These are phyloP conservation scores for Saccharata proteae DNA, from an alignment of 2,329 filamentous ascomycete genomes.

Conservation along the genomic window DNA sequence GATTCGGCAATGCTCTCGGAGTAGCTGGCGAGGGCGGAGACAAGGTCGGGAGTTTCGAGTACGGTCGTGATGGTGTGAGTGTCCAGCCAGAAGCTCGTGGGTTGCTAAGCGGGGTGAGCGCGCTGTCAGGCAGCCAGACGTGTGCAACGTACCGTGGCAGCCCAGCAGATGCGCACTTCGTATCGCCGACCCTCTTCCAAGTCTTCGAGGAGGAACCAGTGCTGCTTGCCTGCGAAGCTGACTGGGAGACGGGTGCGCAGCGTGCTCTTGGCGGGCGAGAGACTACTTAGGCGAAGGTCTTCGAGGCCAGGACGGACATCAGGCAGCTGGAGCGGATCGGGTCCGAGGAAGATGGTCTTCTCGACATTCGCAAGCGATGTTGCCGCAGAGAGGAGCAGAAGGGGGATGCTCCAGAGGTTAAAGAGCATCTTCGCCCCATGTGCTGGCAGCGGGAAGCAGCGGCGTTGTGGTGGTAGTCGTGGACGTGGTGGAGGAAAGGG, in stretches of 20 bases:
- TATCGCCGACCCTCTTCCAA: slow-evolving; percentile 66
- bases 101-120: slow-evolving; percentile 51
- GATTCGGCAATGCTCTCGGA: slow-evolving; percentile 29
- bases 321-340: slow-evolving; percentile 45
- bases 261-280: slow-evolving; percentile 44
- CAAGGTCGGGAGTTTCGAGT: slow-evolving; percentile 49
- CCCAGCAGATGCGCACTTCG: slow-evolving; percentile 87
- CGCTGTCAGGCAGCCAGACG: slow-evolving; percentile 2
- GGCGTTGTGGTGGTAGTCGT: too few relatives aligned
- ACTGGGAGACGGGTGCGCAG: slow-evolving; percentile 55
- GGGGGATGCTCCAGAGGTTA: not conserved
- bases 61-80: slow-evolving; percentile 51
- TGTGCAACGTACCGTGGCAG: slow-evolving; percentile 63
- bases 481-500: too few relatives aligned
- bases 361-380: slow-evolving; percentile 62
- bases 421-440: slow-evolving; percentile 8
- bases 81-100: slow-evolving; percentile 63
- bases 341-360: slow-evolving; percentile 78
- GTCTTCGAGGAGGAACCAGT: slow-evolving; percentile 68
- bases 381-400: slow-evolving; percentile 1
- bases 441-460: too few relatives aligned
- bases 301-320: slow-evolving; percentile 43
- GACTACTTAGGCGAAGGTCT: slow-evolving; percentile 49
- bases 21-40: slow-evolving; percentile 53
- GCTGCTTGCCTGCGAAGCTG: slow-evolving; percentile 57